phyloP scores from a whole-genome alignment of 176 grass and related monocot genomes.

The Triticum timopheevii region DNA sequence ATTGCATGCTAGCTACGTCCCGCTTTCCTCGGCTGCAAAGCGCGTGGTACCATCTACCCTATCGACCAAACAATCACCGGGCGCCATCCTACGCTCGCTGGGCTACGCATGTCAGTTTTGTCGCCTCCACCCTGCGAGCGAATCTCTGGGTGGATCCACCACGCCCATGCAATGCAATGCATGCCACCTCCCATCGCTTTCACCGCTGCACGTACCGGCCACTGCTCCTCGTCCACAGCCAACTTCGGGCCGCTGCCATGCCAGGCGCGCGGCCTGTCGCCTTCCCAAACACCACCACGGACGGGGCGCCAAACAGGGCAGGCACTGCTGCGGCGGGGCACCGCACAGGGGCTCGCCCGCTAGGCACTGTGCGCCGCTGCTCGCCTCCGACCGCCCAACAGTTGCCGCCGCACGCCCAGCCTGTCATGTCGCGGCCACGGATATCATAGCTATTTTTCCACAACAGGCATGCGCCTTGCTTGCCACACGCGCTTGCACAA shows the following conservation, averaged over 20 bases:
- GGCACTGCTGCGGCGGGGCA: neutral
- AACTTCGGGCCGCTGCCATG: neutral
- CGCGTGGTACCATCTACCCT: no score
- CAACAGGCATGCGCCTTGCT: neutral
- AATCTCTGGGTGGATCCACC: conserved; percentile 33
- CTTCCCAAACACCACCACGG: neutral
- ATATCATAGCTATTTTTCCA: neutral
- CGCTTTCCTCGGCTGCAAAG: no score
- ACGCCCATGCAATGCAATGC: neutral
- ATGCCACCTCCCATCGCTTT: neutral
- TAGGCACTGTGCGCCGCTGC: conserved; percentile 14
- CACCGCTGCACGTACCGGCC: neutral
- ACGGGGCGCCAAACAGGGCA: no score
- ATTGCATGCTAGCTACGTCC: no score
- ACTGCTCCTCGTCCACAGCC: neutral
- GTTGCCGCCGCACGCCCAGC: neutral
- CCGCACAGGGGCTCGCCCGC: neutral
- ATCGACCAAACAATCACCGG: no score
- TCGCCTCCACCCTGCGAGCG: neutral
- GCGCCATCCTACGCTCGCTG: no score
- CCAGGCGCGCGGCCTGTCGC: neutral
- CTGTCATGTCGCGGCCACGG: neutral
- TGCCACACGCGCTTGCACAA: neutral
- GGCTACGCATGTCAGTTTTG: neutral
- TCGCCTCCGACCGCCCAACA: neutral